phyloP scores from a whole-genome alignment of 1,284 basidiomycete genomes.

The Entoloma clypeatum region DNA sequence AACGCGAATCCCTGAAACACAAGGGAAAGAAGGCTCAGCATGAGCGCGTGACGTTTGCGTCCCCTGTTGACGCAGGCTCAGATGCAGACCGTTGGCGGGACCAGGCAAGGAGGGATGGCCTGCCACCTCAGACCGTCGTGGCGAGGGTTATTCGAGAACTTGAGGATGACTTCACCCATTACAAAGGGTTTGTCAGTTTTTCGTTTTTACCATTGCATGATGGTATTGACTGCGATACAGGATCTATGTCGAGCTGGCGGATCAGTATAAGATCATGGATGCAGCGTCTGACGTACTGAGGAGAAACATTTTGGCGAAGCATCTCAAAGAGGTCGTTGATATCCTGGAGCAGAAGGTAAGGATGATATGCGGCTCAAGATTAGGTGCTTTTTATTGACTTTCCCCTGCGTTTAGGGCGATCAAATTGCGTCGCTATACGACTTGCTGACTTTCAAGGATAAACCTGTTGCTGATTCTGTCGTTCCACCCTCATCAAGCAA shows the following conservation, averaged over 20 bases:
- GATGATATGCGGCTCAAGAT: constrained; percentile 1
- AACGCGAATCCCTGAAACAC: constrained; percentile 15
- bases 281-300: constrained; percentile 75
- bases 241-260: constrained; percentile 83
- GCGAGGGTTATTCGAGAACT: constrained; percentile 76
- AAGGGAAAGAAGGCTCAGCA: constrained; percentile 26
- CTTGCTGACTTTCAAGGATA: constrained; percentile 71
- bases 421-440: constrained; percentile 85
- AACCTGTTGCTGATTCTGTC: constrained; percentile 37
- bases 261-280: constrained; percentile 87
- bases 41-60: constrained; percentile 25
- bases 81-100: constrained; percentile 26
- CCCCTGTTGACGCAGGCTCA: too few relatives aligned
- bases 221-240: constrained; percentile 38
- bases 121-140: constrained; percentile 83
- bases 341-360: constrained; percentile 80
- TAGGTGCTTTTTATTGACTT: constrained; percentile 7
- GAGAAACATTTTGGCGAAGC: constrained; percentile 77
- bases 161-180: constrained; percentile 88
- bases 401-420: constrained; percentile 57
- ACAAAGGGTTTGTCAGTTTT: constrained; percentile 63
- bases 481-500: too few relatives aligned
- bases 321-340: constrained; percentile 86
- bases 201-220: constrained; percentile 4
- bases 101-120: constrained; percentile 32